Evolutionary conservation across 257 asterid species (phyloP).

Genomic region (Cordia subcordata): DNA sequence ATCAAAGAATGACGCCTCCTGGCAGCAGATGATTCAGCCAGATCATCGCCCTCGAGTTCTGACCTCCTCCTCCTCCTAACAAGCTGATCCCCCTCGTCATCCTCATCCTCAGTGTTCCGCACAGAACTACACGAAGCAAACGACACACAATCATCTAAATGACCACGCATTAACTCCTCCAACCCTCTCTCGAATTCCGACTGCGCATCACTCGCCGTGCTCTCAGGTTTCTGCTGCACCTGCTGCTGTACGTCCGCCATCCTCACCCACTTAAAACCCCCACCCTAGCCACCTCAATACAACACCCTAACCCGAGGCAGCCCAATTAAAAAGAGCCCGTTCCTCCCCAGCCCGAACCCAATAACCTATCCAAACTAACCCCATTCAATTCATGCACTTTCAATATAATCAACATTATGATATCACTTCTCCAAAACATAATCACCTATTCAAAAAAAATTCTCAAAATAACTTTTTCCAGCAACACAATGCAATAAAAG

Average conservation of each 20-base stretch:
- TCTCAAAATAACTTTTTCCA: slow-evolving; percentile 9
- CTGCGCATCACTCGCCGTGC: slow-evolving; percentile 53
- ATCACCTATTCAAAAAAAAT: slow-evolving; percentile 56
- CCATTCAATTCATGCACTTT: slow-evolving; percentile 1
- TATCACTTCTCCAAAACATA: slow-evolving; percentile 21
- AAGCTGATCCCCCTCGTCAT: slow-evolving; percentile 78
- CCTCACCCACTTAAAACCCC: slow-evolving; percentile 28
- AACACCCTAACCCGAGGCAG: slow-evolving; percentile 16
- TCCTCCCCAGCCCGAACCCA: slow-evolving; percentile 24
- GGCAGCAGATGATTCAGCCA: slow-evolving; percentile 95
- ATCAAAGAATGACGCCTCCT: slow-evolving; percentile 84
- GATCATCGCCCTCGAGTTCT: slow-evolving; percentile 85
- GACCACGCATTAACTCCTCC: slow-evolving; percentile 85
- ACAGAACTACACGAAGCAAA: slow-evolving; percentile 87
- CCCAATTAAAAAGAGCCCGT: slow-evolving; percentile 19
- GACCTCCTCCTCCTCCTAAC: slow-evolving; percentile 85
- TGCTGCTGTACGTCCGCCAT: slow-evolving; percentile 81
- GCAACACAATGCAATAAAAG: neutral
- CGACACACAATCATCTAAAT: slow-evolving; percentile 86
- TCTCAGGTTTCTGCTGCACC: slow-evolving; percentile 84
- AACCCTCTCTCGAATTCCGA: slow-evolving; percentile 83
- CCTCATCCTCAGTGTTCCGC: slow-evolving; percentile 66
- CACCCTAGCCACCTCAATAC: slow-evolving; percentile 22
- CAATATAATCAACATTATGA: neutral
- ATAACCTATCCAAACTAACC: neutral